Evolutionary conservation across 176 grass and related monocot species (phyloP).

Genomic region (Leersia perrieri): DNA sequence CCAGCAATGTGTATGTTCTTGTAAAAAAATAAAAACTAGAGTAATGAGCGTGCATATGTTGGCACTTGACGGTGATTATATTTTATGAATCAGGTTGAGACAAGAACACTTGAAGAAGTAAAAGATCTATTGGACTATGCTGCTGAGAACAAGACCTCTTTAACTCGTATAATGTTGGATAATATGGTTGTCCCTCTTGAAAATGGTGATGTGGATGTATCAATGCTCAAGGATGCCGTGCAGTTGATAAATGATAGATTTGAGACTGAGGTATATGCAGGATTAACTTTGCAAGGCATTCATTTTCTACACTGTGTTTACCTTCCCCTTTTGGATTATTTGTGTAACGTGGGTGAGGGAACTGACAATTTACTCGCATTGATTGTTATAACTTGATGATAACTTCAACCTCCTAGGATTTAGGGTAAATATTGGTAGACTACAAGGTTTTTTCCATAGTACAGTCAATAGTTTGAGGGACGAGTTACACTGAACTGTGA

Average conservation of each 20-base stretch:
- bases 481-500: neutral
- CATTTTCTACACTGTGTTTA: neutral
- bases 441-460: neutral
- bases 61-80: neutral
- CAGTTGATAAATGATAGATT: slow-evolving; percentile 83
- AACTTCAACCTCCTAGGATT: neutral
- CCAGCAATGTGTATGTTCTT: neutral
- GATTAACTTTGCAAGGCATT: neutral
- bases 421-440: neutral
- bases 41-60: neutral
- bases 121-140: slow-evolving; percentile 75
- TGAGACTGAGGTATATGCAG: slow-evolving; percentile 82
- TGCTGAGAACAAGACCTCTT: slow-evolving; percentile 61
- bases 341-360: neutral
- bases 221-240: slow-evolving; percentile 91
- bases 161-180: slow-evolving; percentile 95
- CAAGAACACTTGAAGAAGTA: slow-evolving; percentile 87
- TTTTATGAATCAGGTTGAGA: slow-evolving; percentile 69
- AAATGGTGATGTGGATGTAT: slow-evolving; percentile 80
- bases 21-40: neutral
- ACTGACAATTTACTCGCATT: neutral
- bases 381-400: neutral
- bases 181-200: slow-evolving; percentile 90
- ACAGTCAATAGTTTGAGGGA: neutral
- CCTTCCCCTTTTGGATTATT: neutral